Evolutionary conservation across 2,329 filamentous ascomycete species (phyloP), one percentile per base, ranked within the genome.

Genomic region (Paraphoma chrysanthemicola): DNA sequence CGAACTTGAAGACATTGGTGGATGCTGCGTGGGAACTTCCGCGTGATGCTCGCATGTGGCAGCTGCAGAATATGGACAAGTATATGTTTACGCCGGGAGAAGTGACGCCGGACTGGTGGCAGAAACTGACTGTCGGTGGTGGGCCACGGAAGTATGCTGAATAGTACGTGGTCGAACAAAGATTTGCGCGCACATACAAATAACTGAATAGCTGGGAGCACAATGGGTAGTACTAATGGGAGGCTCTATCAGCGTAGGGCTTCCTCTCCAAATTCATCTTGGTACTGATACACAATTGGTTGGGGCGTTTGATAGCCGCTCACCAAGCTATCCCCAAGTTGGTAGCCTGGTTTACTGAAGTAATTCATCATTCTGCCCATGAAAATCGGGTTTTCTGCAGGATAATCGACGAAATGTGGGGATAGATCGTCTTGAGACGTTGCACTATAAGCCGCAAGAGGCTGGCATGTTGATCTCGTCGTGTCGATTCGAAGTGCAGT

Each of bases 361-460:
- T 70, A 75, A 17, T 67, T 67, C 31, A 72, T 58, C 71, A 72
- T 72, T 16, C 68, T 55, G 0, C 74, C 71, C 68, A 75, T 74
- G 23, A 62, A 53, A 1, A 74, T 60, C 0, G 70, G 70, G 43
- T 66, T 67, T 1, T 44, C 30, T 8, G 28, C 10, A 5, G 56
- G 54, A 8, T 38, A 47, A 9, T 57, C 49, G 10, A 62, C 63
- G 9, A 59, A 56, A 2, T 58, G 38, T 2, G 68, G 68, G 1
- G 65, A 67, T 1, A 60, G 48, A 11, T 66, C 30, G 14, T 68
- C 64, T 17, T 54, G 51, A 2, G 52, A 50, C 14, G 63, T 63
- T 1, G 63, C 59, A 30, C 51, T 48, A 39, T 57, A 60, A 42
- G 47, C 58, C 31, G 60, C 50, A 1, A 50, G 44, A 9, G 53